These are phyloP conservation scores for Gossypium trilobum DNA, from an alignment of 441 rosid species.

Conservation along the genomic window DNA sequence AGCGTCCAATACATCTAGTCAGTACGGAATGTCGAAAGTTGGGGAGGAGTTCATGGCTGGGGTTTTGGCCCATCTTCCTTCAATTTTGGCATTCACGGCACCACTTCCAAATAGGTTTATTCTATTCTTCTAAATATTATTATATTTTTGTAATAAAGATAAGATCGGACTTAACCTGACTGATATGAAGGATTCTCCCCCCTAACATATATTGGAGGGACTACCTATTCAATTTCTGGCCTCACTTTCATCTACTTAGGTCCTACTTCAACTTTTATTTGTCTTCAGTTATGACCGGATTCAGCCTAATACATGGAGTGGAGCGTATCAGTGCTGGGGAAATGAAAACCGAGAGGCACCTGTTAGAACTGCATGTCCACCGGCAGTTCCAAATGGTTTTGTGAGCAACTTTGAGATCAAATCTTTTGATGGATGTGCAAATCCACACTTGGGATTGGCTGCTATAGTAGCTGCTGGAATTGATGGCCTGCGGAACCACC, in stretches of 20 bases:
- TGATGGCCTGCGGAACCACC: slow-evolving; percentile 72
- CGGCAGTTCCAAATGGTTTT: slow-evolving; percentile 57
- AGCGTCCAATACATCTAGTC: slow-evolving; percentile 50
- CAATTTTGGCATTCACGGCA: slow-evolving; percentile 73
- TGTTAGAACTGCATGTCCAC: slow-evolving; percentile 81
- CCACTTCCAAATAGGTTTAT: slow-evolving; percentile 83
- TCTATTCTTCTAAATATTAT: not conserved
- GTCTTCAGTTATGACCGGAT: slow-evolving; percentile 70
- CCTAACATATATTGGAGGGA: not conserved
- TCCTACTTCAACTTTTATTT: slow-evolving; percentile 8
- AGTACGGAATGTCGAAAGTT: slow-evolving; percentile 59
- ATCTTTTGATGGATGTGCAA: slow-evolving; percentile 81
- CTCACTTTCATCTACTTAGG: not conserved
- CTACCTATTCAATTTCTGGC: not conserved
- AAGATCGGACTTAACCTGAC: not conserved
- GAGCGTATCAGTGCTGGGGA: slow-evolving; percentile 95
- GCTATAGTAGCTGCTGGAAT: slow-evolving; percentile 72
- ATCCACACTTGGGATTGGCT: slow-evolving; percentile 76
- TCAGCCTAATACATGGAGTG: slow-evolving; percentile 87
- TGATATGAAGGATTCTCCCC: not conserved
- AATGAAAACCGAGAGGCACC: slow-evolving; percentile 88
- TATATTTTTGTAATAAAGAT: not conserved
- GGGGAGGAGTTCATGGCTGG: slow-evolving; percentile 94
- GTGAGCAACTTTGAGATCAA: slow-evolving; percentile 93
- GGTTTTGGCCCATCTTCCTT: slow-evolving; percentile 73